Percentiles rank a stretch among this genome's conserved stretches.
Evolutionary conservation across 1,139 yeast species (phyloP).

Genomic region (Sugiyamaella grinbergsii): DNA sequence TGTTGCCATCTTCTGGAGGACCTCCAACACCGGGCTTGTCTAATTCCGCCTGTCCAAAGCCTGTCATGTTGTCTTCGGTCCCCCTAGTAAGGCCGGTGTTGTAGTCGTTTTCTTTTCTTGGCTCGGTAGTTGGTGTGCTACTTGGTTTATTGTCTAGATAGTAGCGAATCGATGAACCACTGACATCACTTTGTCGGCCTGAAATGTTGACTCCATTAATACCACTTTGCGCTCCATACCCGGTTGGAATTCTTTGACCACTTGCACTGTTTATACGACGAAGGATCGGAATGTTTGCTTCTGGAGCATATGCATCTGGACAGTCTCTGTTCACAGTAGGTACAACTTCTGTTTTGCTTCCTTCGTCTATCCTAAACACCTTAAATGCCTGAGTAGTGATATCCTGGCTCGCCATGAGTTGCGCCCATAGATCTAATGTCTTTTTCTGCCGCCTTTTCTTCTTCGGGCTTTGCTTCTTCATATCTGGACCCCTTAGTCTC

Average conservation of each 20-base stretch:
- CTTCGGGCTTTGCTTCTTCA: conserved; percentile 4
- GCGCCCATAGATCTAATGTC: conserved; percentile 9
- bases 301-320: neutral
- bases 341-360: neutral
- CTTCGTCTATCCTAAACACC: neutral
- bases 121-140: neutral
- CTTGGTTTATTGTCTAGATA: too few relatives aligned
- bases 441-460: conserved; percentile 13
- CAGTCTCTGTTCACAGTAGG: neutral
- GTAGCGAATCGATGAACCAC: too few relatives aligned
- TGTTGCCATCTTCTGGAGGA: neutral
- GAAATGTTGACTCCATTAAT: too few relatives aligned
- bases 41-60: neutral
- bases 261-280: neutral
- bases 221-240: too few relatives aligned
- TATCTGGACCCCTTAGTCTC: conserved; percentile 13
- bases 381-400: neutral
- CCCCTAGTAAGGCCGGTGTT: neutral
- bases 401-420: neutral
- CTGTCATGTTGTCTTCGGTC: neutral
- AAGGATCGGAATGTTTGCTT: neutral
- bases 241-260: too few relatives aligned
- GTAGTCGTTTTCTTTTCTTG: neutral
- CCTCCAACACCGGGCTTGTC: neutral
- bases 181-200: neutral